Evolutionary conservation across 768 basidiomycete genomes (phyloP).

Genomic region (Hypholoma sublateritium): DNA sequence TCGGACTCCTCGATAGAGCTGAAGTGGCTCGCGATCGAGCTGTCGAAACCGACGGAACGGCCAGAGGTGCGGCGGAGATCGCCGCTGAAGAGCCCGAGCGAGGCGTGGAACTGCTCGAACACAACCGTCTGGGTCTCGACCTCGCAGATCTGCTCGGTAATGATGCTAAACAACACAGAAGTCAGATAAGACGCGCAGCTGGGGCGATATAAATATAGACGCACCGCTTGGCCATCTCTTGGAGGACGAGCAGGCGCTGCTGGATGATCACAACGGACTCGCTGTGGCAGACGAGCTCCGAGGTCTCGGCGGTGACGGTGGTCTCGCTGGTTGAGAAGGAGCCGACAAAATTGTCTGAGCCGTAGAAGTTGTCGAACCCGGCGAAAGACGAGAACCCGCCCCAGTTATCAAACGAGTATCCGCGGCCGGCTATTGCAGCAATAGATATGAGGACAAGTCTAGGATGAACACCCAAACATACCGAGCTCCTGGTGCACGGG

Average conservation of each 20-base stretch:
- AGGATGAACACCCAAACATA: not conserved
- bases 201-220: not conserved
- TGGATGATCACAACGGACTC: slow-evolving; percentile 41
- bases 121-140: slow-evolving; percentile 47
- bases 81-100: slow-evolving; percentile 34
- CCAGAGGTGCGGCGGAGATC: slow-evolving; percentile 39
- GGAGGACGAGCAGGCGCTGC: slow-evolving; percentile 42
- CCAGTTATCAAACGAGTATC: slow-evolving; percentile 34
- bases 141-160: slow-evolving; percentile 46
- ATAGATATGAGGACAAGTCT: not conserved
- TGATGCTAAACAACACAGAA: slow-evolving; percentile 30
- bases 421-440: slow-evolving; percentile 12
- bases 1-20: slow-evolving; percentile 30
- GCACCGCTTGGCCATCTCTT: slow-evolving; percentile 46
- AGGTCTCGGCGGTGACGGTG: slow-evolving; percentile 28
- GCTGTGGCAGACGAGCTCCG: slow-evolving; percentile 38
- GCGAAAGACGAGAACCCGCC: slow-evolving; percentile 33
- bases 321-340: slow-evolving; percentile 18
- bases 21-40: slow-evolving; percentile 33
- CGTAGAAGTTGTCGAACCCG: slow-evolving; percentile 47
- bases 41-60: slow-evolving; percentile 38
- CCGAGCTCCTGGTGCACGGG: slow-evolving; percentile 18
- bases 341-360: slow-evolving; percentile 42
- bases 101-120: slow-evolving; percentile 41
- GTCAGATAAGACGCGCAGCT: not conserved